Conservation (phyloP, 2,329 filamentous ascomycete genomes). For the Chrysoporthe austroafricana region DNA sequence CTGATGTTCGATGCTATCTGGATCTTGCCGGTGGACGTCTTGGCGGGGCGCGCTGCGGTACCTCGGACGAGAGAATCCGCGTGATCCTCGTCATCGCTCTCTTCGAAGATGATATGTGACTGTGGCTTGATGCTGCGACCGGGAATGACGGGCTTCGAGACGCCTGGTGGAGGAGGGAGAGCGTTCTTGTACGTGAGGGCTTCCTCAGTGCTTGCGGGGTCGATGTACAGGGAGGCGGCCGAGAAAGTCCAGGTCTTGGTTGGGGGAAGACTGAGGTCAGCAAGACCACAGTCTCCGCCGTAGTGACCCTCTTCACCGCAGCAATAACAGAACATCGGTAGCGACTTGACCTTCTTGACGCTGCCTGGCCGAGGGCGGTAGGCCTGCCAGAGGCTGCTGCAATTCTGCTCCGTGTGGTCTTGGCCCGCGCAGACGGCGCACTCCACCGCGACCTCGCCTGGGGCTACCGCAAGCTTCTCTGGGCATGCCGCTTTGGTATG, state of each 20-base stretch:
- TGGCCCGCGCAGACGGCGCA: conserved; percentile 64
- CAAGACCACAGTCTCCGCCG: conserved; percentile 56
- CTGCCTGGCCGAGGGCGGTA: conserved; percentile 48
- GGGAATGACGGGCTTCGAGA: conserved; percentile 32
- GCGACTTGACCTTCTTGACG: conserved; percentile 51
- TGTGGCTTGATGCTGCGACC: conserved; percentile 38
- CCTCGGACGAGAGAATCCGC: conserved; percentile 43
- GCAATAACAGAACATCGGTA: conserved; percentile 58
- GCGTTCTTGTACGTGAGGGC: conserved; percentile 41
- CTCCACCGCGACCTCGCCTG: conserved; percentile 47
- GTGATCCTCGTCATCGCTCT: conserved; percentile 51
- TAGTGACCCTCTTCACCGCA: conserved; percentile 62
- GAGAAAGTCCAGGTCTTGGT: conserved; percentile 55
- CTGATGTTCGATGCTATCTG: conserved; percentile 28
- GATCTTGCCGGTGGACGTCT: conserved; percentile 23
- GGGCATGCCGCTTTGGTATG: conserved; percentile 57
- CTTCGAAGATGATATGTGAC: conserved; percentile 50
- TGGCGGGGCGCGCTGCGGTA: neutral
- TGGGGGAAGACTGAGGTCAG: conserved; percentile 20
- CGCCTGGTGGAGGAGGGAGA: conserved; percentile 17
- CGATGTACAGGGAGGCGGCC: conserved; percentile 54
- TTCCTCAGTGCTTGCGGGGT: conserved; percentile 45
- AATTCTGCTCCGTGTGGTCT: conserved; percentile 63
- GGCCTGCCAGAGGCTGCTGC: conserved; percentile 64
- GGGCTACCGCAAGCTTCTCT: conserved; percentile 56